Conservation (phyloP, 1,139 yeast genomes). For the Hansenula lynferdii region DNA sequence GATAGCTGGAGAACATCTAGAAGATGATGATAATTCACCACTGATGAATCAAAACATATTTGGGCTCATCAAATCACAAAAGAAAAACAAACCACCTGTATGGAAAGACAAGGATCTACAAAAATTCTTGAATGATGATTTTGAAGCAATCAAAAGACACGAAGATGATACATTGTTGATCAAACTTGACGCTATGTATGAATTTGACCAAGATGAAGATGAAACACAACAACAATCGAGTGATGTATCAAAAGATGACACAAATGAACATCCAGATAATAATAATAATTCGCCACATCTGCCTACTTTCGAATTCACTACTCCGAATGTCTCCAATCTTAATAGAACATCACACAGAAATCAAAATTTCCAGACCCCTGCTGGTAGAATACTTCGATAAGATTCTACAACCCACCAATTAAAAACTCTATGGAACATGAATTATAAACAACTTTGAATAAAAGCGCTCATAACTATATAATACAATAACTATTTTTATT, state of each 20-base stretch:
- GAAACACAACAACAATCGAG: too few species aligned
- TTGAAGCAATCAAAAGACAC: neutral
- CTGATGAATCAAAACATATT: constrained; percentile 14
- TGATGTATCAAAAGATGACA: too few species aligned
- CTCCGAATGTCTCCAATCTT: constrained; percentile 17
- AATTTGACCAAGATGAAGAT: neutral
- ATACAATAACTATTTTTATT: too few species aligned
- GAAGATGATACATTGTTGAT: constrained; percentile 9
- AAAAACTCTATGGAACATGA: neutral
- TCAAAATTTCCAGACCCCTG: constrained; percentile 23
- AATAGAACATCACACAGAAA: constrained; percentile 11
- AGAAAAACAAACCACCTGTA: constrained; percentile 20
- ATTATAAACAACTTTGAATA: too few species aligned
- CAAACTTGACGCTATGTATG: constrained; percentile 7
- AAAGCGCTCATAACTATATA: too few species aligned
- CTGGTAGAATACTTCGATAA: constrained; percentile 21
- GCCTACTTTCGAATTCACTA: constrained; percentile 12
- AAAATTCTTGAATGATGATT: constrained; percentile 21
- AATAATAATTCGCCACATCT: too few species aligned
- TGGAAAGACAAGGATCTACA: constrained; percentile 33
- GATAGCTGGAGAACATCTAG: constrained; percentile 15
- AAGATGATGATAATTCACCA: constrained; percentile 19
- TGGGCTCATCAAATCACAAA: constrained; percentile 23
- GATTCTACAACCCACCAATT: neutral
- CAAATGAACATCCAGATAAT: constrained; percentile 7